Percentiles rank a stretch among this genome's conserved stretches.
Conservation (phyloP, 805 yeast species). For the Saturnispora galanensis region DNA sequence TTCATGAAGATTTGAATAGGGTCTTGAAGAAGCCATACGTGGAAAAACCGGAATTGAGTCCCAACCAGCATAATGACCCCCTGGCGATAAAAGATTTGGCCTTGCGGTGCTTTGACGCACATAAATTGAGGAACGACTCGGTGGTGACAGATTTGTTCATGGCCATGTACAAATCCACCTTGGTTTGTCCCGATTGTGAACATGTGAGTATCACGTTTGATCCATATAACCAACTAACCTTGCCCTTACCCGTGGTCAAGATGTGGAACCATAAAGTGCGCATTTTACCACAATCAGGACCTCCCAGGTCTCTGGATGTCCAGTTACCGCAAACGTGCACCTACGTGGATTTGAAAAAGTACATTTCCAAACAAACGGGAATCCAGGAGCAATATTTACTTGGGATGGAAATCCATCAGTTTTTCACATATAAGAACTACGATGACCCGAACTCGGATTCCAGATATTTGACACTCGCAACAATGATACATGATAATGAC, state of each 20-base stretch:
- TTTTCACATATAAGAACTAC: conserved; percentile 60
- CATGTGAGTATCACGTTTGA: conserved; percentile 84
- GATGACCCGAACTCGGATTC: conserved; percentile 42
- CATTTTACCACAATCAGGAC: conserved; percentile 49
- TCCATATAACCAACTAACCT: conserved; percentile 82
- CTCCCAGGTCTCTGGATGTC: conserved; percentile 49
- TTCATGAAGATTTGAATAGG: conserved; percentile 88
- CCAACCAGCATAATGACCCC: conserved; percentile 46
- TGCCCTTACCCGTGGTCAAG: conserved; percentile 74
- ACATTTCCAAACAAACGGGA: conserved; percentile 42
- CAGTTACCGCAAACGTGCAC: conserved; percentile 61
- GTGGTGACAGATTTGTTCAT: conserved; percentile 77
- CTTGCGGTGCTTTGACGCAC: conserved; percentile 67
- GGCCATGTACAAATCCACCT: conserved; percentile 83
- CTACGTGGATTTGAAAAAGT: conserved; percentile 50
- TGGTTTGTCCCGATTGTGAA: conserved; percentile 77
- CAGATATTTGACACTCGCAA: conserved; percentile 60
- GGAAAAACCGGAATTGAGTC: conserved; percentile 75
- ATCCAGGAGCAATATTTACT: conserved; percentile 31
- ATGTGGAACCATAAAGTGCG: conserved; percentile 61
- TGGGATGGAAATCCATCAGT: conserved; percentile 55
- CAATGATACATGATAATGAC: conserved; percentile 54
- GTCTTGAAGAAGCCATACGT: conserved; percentile 74
- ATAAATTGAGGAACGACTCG: conserved; percentile 74
- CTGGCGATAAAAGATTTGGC: conserved; percentile 56